Base-by-base conservation (phyloP, 352 stramenopile species). In the Lagenidium giganteum region DNA sequence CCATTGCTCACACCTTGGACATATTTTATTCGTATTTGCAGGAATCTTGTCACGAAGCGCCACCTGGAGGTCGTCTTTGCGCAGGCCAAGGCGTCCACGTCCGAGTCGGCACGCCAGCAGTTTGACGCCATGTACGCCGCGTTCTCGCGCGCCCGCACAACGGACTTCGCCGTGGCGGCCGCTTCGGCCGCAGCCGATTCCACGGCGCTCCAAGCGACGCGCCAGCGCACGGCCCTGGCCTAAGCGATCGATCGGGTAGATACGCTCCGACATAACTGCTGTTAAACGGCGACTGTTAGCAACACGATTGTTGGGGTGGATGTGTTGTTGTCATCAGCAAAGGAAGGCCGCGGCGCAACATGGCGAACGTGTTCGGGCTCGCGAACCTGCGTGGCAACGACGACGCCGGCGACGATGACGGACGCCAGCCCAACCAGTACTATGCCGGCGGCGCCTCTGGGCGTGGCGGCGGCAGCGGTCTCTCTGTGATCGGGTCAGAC, bases 331-430 rank as follows among this genome's bases (percentile, higher is more conserved):
- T n/a, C n/a, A n/a, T n/a, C n/a, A n/a, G n/a, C n/a, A 45, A 42
- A 37, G 12, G 22, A 17, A 56, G 34, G 16, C 20, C 13, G 14
- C 40, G 8, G 2, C 22, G 31, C 20, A 49, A 49, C 22, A 93
- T 93, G 81, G 59, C 63, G 20, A 93, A 93, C 64, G 85, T 93
- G 57, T 75, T 93, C 32, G 64, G 77, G 25, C 67, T 93, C 57
- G 86, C 77, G 54, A 88, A 64, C 50, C 59, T 93, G 22, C 73
- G 66, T 53, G 55, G 42, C 39, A 53, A 64, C 40, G 51, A 55
- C 47, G 51, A 50, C 37, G 47, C 54, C 50, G 51, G 57, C 36
- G 62, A 67, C 34, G 60, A 58, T n/a, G 38, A 59, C 24, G 64
- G 51, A 22, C 46, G 57, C 14, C 52, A 72, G 18, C 53, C 57